Base-by-base conservation (phyloP, 2,329 filamentous ascomycete species). In the Pseudocercospora eumusae region DNA sequence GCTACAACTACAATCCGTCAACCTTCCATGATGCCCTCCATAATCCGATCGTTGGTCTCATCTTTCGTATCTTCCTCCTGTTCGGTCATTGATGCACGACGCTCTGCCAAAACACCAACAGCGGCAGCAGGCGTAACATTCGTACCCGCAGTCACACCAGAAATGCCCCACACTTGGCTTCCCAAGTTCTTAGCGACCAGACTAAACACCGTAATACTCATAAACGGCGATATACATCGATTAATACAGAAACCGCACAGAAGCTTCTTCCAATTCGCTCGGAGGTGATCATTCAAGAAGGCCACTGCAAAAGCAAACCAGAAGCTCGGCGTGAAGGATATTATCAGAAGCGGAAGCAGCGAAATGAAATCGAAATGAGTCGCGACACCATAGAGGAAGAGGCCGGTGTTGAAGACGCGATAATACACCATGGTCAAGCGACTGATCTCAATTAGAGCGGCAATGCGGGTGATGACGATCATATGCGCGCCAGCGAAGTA, bases 391-490 rank as follows among this genome's bases (percentile, higher is more conserved):
- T 68, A 57, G 15, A 76, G 66, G 50, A 76, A 76, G 0, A 76
- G 57, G 0, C 58, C 60, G 0, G 74, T 75, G 64, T 76, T 76
- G 42, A 74, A 61, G 7, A 76, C 67, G 4, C 74, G 74, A 31
- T 75, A 76, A 60, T 76, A 76, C 0, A 76, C 74, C 18, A 76
- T 64, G 42, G 68, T 73, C 3, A 75, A 63, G 2, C 74, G 69
- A 4, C 72, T 61, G 13, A 76, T 68, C n/a, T 76, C 74, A 1
- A 76, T 65, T 0, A 68, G 65, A 0, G 74, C 71, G 1, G 68
- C 71, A 7, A 76, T 64, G 0, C 74, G 71, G 2, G 74, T 76
- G 18, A 75, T 61, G 18, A 67, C 75, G 40, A 77, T 80, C 73
- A 76, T 75, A 27, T 74, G 72, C 44, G 73, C 69, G 13, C 74